Evolutionary conservation across 1,284 basidiomycete species (phyloP).

Genomic region (Trametes polyzona): DNA sequence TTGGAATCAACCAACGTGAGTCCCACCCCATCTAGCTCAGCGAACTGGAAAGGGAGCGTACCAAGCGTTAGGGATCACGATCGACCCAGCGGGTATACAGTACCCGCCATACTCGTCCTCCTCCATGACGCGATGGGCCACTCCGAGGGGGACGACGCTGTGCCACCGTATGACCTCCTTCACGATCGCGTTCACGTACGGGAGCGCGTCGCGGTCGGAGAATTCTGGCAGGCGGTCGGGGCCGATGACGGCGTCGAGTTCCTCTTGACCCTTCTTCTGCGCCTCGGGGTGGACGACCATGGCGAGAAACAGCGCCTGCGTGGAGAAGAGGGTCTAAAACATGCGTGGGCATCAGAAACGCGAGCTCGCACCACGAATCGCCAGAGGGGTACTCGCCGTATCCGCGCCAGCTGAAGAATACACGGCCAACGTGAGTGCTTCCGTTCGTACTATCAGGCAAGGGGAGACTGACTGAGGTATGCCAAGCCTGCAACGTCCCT

Average conservation of each 20-base stretch:
- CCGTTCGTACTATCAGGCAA: too few relatives aligned
- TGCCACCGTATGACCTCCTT: constrained; percentile 18
- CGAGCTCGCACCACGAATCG: too few relatives aligned
- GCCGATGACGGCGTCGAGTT: constrained; percentile 18
- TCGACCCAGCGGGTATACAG: constrained; percentile 15
- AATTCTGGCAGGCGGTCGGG: constrained; percentile 17
- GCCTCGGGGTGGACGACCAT: constrained; percentile 32
- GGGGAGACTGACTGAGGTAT: constrained; percentile 16
- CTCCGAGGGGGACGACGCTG: constrained; percentile 10
- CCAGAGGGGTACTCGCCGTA: not conserved
- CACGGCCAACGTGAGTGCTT: too few relatives aligned
- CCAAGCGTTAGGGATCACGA: constrained; percentile 17
- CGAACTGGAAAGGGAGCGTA: not conserved
- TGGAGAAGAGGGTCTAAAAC: constrained; percentile 26
- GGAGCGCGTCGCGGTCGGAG: constrained; percentile 15
- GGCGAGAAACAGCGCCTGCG: constrained; percentile 29
- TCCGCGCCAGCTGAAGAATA: constrained; percentile 8
- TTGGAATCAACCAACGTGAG: too few relatives aligned
- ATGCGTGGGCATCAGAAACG: not conserved
- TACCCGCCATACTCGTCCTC: constrained; percentile 25
- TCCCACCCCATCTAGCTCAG: too few relatives aligned
- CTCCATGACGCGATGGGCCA: constrained; percentile 13
- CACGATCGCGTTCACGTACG: constrained; percentile 19
- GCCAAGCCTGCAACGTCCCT: constrained; percentile 12
- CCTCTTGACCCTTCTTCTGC: constrained; percentile 17